Base-by-base conservation (phyloP, 208 protist genomes). In the Herpetomonas samuelpessoai region DNA sequence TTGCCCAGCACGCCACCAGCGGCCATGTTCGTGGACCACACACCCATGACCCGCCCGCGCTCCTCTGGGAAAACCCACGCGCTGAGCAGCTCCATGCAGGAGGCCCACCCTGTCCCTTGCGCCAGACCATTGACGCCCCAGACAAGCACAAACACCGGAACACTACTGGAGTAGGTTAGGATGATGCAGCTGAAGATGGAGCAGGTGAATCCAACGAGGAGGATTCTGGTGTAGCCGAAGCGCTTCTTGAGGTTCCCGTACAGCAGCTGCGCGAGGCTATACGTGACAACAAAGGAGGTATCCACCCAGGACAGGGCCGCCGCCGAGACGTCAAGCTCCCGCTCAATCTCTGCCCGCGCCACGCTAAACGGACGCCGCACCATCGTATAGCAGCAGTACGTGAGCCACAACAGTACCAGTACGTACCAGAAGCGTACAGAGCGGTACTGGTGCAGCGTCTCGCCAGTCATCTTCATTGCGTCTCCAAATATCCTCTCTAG, bases 1-100 rank as follows among this genome's bases (percentile, higher is more conserved):
- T 76, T 81, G 24, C 74, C 74, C 22, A 76, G 22, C 14, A 81
- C 58, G 19, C 66, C 63, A 24, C 74, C 74, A 26, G 30, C 74
- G 0, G 74, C 63, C 63, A 71, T 73, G 51, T 68, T 71, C 47
- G 74, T 71, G 29, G 52, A 50, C 74, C 74, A 81, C 52, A 68
- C 51, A 2, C 74, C 74, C 74, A 81, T 71, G 9, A 81, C 46
- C 22, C 6, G 25, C 4, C 74, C 74, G 9, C 74, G 68, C 51
- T 81, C 74, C 3, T 49, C 16, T n/a, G 62, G 57, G 51, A 58
- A 67, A 22, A 81, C 21, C 74, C 74, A 81, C 14, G 51, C 45
- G 48, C 57, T 73, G 38, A 81, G 35, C 30, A 81, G 59, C 12
- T 54, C 57, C 22, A 81, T 18, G 60, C 74, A 76, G n/a, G 63